Evolutionary conservation across 495 filamentous ascomycete species (phyloP), one percentile per base, ranked within the genome.

Genomic region (Cairneyella variabilis): DNA sequence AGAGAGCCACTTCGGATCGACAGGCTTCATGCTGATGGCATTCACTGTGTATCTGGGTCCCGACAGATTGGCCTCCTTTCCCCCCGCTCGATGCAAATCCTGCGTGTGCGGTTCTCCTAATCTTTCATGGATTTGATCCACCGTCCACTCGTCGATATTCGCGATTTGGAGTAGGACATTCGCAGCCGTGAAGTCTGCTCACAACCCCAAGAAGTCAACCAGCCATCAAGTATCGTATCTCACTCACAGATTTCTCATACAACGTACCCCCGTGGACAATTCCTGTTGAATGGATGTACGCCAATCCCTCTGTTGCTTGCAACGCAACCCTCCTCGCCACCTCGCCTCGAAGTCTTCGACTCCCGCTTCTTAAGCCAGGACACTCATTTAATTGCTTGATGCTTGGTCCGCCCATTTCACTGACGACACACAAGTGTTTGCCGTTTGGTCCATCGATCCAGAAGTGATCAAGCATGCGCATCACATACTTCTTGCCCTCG

Each of bases 361-460:
- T 52, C 9, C 48, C 54, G 2, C 25, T 14, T 20, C 30, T 27
- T 7, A 32, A 20, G n/a, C 54, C 54, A 1, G 54, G 54, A 27
- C 46, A 51, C 7, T 57, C 40, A 32, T 52, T 48, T 20, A 57
- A 52, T 16, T 51, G 17, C 10, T 44, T 43, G 18, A 57, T 28
- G 25, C 54, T 57, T 22, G 54, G 54, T 12, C 54, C 54, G 7
- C 25, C 40, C 2, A 57, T 48, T 32, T 57, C 49, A 57, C 55
- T 2, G 21, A 73, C 71, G 5, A 68, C 46, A 49, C 66, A 70
- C 6, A 63, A 48, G 43, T 75, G 71, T n/a, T 37, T 44, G 0
- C 70, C 69, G 39, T 73, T 72, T 11, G 69, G 68, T 2, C 71
- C 71, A 16, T 67, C 44, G 12, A 72, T 28, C 58, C 49, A 63